Conservation (phyloP, 1,284 basidiomycete genomes). For the Puccinia hordei region DNA sequence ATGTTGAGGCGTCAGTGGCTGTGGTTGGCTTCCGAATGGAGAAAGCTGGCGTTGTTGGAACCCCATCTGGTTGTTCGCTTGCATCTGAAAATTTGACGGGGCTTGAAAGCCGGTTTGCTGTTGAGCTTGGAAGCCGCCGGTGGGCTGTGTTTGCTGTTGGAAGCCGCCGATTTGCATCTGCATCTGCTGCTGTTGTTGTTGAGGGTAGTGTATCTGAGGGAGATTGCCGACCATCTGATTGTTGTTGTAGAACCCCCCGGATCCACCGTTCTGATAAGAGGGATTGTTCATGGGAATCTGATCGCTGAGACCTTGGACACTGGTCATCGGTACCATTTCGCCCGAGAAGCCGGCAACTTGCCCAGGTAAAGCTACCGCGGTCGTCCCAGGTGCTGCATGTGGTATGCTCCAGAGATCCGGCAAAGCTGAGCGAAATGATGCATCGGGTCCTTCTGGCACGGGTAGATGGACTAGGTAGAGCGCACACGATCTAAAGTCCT, state of each 20-base stretch:
- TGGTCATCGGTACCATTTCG: constrained; percentile 37
- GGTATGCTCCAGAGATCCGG: constrained; percentile 50
- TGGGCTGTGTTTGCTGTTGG: constrained; percentile 7
- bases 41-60: not conserved
- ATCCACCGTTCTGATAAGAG: not conserved
- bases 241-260: constrained; percentile 9
- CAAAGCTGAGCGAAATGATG: constrained; percentile 46
- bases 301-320: constrained; percentile 44
- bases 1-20: constrained; percentile 47
- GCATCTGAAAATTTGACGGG: constrained; percentile 12
- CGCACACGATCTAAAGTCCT: constrained; percentile 48
- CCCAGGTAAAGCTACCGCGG: constrained; percentile 42
- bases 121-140: constrained; percentile 21
- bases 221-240: constrained; percentile 33
- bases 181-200: constrained; percentile 7
- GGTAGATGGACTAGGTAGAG: constrained; percentile 50
- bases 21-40: constrained; percentile 8
- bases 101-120: constrained; percentile 26
- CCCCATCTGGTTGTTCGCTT: constrained; percentile 14
- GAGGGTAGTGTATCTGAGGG: constrained; percentile 13
- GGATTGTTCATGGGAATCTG: constrained; percentile 39
- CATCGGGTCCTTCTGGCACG: constrained; percentile 46
- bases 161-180: constrained; percentile 35
- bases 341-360: constrained; percentile 47
- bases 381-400: constrained; percentile 41